Evolutionary conservation across 2,329 filamentous ascomycete species (phyloP), one percentile per base, ranked within the genome.

Genomic region (Talaromyces verruculosus): DNA sequence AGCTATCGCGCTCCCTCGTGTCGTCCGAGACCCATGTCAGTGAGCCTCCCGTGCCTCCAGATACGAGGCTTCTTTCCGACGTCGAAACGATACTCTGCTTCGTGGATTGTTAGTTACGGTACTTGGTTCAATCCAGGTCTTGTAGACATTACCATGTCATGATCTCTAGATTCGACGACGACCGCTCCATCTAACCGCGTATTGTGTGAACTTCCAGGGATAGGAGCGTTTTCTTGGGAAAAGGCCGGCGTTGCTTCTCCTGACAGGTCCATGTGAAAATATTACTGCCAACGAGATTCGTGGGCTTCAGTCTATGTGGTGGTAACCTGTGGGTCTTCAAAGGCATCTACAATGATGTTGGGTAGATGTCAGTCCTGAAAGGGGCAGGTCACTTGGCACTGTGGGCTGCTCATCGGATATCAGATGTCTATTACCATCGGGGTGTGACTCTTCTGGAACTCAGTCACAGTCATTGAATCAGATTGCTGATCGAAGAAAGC

Each of bases 1-100:
- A 77, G 33, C 55, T 67, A 33, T 75, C 75, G 25, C 69, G 67
- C 64, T 74, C 72, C 59, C 67, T 71, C 5, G 70, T 69, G 33
- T 71, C 63, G 7, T 69, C 61, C 47, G 71, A 72, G 35, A 71
- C 64, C 75, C 75, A 77, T 39, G 71, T 76, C 51, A 68, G 70
- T 25, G 75, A 77, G 8, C 70, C 67, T 47, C 63, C 33, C 5
- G 13, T 28, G 55, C 30, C 22, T 28, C 41, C 55, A 17, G 41
- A 4, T 6, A 17, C 15, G 15, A 58, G n/a, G 19, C 57, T 60
- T 22, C 43, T 28, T 28, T 59, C 63, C 33, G 55, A 37, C 13
- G n/a, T 58, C 8, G 49, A 45, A 13, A 41, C 6, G 3, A 30
- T 58, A 13, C 28, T 47, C 62, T 64, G 62, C 11, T 43, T 25